A percentile compares a stretch with the other conserved stretches of the same genome.
phyloP scores from a whole-genome alignment of 192 early-diverging fungal species.

The Rhizophlyctis rosea region DNA sequence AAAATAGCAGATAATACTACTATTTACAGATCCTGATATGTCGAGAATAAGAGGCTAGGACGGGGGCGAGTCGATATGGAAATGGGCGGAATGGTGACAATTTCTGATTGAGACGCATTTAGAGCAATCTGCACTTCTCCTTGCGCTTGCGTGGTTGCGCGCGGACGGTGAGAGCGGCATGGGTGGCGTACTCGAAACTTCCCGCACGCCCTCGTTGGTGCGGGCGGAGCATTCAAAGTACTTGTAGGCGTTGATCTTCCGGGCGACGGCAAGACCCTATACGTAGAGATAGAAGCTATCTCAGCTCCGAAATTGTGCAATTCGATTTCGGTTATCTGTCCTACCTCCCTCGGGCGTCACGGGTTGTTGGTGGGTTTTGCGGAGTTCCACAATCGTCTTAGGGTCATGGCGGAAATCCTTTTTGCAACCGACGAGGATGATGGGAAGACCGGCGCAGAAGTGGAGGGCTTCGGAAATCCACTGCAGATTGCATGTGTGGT shows the following conservation, averaged over 20 bases:
- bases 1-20: no score
- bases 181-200: conserved; percentile 83
- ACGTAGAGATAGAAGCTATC: no score
- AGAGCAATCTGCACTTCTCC: conserved; percentile 18
- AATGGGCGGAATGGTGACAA: not conserved
- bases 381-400: conserved; percentile 70
- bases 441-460: conserved; percentile 81
- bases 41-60: not conserved
- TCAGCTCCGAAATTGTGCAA: no score
- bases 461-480: conserved; percentile 89
- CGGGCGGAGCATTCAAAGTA: conserved; percentile 92
- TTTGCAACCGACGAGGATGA: conserved; percentile 84
- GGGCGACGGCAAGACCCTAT: conserved; percentile 70
- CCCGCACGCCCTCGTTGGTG: conserved; percentile 71
- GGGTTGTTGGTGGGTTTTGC: conserved; percentile 70
- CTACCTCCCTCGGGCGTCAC: conserved; percentile 58
- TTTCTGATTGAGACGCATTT: conserved; percentile 28
- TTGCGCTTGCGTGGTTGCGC: not conserved
- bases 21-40: no score
- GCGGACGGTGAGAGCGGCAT: conserved; percentile 60
- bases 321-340: no score
- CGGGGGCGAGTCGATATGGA: not conserved
- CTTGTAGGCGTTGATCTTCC: conserved; percentile 73
- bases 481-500: conserved; percentile 37
- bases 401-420: conserved; percentile 85